Conservation (phyloP, 345 rosid species). For the Hibiscus mutabilis region DNA sequence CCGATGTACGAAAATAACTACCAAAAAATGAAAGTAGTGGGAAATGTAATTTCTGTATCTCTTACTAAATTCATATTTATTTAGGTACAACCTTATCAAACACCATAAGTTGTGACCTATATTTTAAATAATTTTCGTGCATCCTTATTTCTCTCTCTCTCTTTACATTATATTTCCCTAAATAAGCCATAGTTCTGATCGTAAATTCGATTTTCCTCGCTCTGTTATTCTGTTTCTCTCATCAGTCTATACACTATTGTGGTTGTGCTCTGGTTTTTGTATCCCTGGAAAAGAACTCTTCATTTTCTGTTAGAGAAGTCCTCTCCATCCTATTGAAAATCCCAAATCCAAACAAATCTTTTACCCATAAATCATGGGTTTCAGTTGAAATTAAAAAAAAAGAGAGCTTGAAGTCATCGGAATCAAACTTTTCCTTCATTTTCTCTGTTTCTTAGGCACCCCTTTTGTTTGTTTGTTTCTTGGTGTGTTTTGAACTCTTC, state of each 20-base stretch:
- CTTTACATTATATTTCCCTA: too few species aligned
- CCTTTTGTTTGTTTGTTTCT: not conserved
- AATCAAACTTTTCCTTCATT: not conserved
- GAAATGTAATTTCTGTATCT: too few species aligned
- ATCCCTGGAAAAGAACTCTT: conserved; percentile 9
- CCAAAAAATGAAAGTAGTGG: too few species aligned
- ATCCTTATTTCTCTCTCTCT: too few species aligned
- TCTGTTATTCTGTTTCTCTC: not conserved
- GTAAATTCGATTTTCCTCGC: not conserved
- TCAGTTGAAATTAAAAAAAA: conserved; percentile 17
- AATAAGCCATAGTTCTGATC: not conserved
- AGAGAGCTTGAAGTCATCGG: not conserved
- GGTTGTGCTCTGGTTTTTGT: conserved; percentile 14
- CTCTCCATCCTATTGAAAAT: not conserved
- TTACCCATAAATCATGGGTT: conserved; percentile 22
- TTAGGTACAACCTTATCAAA: too few species aligned
- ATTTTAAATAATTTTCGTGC: too few species aligned
- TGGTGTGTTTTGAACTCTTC: not conserved
- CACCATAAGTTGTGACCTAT: too few species aligned
- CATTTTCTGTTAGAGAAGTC: conserved; percentile 4
- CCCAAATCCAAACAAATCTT: not conserved
- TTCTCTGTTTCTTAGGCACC: not conserved
- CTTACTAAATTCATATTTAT: too few species aligned
- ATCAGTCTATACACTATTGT: not conserved
- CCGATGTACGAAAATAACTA: too few species aligned